Percentiles rank a stretch among this genome's conserved stretches.
phyloP scores from a whole-genome alignment of 345 rosid species.

The Boechera divaricarpa region DNA sequence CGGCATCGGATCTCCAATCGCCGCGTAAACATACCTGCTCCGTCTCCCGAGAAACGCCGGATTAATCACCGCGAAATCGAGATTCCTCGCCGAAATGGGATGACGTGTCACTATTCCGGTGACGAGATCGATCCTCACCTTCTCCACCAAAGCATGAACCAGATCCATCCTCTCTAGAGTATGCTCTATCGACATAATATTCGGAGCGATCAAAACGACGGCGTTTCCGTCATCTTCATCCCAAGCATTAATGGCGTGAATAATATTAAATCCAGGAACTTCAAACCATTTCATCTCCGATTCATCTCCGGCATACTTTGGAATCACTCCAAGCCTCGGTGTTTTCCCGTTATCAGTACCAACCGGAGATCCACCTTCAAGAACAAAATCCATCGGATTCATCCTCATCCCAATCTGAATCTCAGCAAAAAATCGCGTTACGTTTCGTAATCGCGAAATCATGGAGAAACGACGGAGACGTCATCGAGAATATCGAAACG shows the following conservation, averaged over 20 bases:
- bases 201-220: constrained; percentile 44
- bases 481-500: constrained; percentile 47
- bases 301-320: constrained; percentile 45
- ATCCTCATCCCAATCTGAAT: constrained; percentile 44
- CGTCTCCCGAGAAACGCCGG: constrained; percentile 37
- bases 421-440: constrained; percentile 42
- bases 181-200: constrained; percentile 47
- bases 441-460: constrained; percentile 49
- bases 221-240: constrained; percentile 47
- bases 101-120: constrained; percentile 48
- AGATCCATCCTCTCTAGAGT: constrained; percentile 48
- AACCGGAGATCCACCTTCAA: constrained; percentile 48
- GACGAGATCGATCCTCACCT: constrained; percentile 43
- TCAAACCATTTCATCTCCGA: constrained; percentile 52
- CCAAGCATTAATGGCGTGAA: constrained; percentile 52
- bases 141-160: constrained; percentile 45
- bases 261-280: constrained; percentile 47
- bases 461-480: constrained; percentile 45
- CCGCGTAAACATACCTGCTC: constrained; percentile 43
- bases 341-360: constrained; percentile 43
- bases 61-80: constrained; percentile 48
- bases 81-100: constrained; percentile 46
- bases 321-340: constrained; percentile 47
- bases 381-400: constrained; percentile 37
- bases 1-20: constrained; percentile 51